Conservation (phyloP, 164 flowering plant genomes). For the Berberis vulgaris region DNA sequence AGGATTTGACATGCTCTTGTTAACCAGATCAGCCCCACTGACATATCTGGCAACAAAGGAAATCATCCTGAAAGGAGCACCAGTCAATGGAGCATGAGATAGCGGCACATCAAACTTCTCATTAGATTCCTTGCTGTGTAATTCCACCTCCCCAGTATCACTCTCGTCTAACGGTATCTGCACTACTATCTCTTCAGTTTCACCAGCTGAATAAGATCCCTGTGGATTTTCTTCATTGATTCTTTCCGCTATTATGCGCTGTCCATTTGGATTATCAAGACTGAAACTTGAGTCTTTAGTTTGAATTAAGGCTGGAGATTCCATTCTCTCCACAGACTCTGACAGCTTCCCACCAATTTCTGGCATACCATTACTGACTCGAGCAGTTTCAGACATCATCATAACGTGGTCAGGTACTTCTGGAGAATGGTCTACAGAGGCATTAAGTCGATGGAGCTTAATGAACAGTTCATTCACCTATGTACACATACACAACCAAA, state of each 20-base stretch:
- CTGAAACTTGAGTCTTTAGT: constrained; percentile 9
- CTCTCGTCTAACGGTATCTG: constrained; percentile 56
- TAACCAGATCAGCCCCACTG: constrained; percentile 89
- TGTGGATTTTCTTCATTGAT: constrained; percentile 7
- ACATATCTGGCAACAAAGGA: constrained; percentile 84
- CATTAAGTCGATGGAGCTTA: constrained; percentile 31
- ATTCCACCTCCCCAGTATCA: constrained; percentile 28
- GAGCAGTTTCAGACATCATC: constrained; percentile 8
- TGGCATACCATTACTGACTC: constrained; percentile 8
- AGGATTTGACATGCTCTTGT: constrained; percentile 17
- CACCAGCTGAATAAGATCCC: constrained; percentile 14
- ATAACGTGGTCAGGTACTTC: constrained; percentile 2
- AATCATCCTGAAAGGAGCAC: constrained; percentile 86
- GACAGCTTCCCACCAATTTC: constrained; percentile 14
- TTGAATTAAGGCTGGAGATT: constrained; percentile 11
- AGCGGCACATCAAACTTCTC: constrained; percentile 39
- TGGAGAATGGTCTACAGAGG: constrained; percentile 14
- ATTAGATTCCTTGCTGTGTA: constrained; percentile 16
- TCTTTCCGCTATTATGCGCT: background rate
- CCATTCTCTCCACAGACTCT: constrained; percentile 8
- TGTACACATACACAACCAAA: background rate
- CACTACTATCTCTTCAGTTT: constrained; percentile 42
- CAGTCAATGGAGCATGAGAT: constrained; percentile 78
- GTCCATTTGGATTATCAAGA: background rate
- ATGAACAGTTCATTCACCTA: constrained; percentile 54